These are phyloP conservation scores for Ceratonia siliqua DNA, from an alignment of 306 rosid genomes.

Conservation along the genomic window DNA sequence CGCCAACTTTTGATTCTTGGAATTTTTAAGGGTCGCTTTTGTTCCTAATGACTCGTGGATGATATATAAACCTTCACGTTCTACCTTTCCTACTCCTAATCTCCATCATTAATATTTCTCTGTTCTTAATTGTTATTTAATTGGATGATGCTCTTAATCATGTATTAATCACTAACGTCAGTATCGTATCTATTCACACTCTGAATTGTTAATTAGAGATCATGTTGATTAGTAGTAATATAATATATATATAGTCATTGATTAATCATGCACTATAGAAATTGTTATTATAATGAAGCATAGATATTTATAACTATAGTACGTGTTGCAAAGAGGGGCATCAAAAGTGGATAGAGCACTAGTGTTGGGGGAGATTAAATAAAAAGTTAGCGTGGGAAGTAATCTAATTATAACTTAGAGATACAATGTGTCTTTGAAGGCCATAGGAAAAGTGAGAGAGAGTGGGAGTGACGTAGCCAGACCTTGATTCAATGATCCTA, in stretches of 20 bases:
- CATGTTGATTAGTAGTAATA: not conserved
- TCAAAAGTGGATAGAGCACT: slow-evolving; percentile 41
- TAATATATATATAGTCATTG: not conserved
- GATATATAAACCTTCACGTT: slow-evolving; percentile 21
- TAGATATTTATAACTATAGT: not conserved
- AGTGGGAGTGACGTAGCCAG: slow-evolving; percentile 32
- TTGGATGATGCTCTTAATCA: slow-evolving; percentile 19
- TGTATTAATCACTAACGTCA: not conserved
- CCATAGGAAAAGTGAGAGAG: slow-evolving; percentile 24
- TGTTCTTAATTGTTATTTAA: not conserved
- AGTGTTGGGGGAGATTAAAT: not conserved
- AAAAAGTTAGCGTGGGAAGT: slow-evolving; percentile 27
- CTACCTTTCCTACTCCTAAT: not conserved
- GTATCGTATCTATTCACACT: not conserved
- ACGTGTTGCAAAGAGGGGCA: not conserved
- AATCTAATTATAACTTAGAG: slow-evolving; percentile 30
- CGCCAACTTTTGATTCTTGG: slow-evolving; percentile 44
- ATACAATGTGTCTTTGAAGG: slow-evolving; percentile 56
- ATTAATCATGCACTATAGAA: not conserved
- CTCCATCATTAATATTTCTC: not conserved
- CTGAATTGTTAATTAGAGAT: slow-evolving; percentile 6
- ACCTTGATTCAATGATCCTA: not conserved
- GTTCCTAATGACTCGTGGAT: not conserved
- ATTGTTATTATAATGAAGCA: not conserved
- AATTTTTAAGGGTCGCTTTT: slow-evolving; percentile 26